Percentiles rank a stretch among this genome's conserved stretches.
These are phyloP conservation scores for Daldinia caldariorum DNA, from an alignment of 495 filamentous ascomycete species.

Conservation along the genomic window DNA sequence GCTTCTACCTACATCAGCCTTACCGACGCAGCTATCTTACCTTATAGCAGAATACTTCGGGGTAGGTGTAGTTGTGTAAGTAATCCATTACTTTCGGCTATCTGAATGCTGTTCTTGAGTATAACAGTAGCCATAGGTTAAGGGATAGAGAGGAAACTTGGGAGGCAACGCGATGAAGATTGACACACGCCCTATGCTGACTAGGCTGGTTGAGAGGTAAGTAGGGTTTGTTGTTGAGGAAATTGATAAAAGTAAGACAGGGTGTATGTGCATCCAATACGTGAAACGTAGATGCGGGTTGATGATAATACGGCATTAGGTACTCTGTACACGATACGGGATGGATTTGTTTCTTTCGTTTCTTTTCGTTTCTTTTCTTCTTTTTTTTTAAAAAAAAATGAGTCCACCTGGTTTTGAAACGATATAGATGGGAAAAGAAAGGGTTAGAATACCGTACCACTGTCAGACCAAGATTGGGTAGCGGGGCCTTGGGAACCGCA, in stretches of 20 bases:
- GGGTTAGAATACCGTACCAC: slow-evolving; percentile 31
- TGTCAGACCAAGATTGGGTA: slow-evolving; percentile 15
- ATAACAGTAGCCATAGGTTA: slow-evolving; percentile 15
- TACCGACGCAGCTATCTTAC: not conserved
- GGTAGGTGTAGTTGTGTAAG: slow-evolving; percentile 23
- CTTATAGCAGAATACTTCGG: slow-evolving; percentile 14
- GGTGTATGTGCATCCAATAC: slow-evolving; percentile 38
- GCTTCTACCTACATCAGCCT: slow-evolving; percentile 18
- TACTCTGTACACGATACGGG: slow-evolving; percentile 14
- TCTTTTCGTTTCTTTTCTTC: too few relatives aligned
- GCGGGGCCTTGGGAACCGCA: slow-evolving; percentile 28
- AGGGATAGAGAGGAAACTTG: slow-evolving; percentile 18
- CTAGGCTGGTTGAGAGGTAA: not conserved
- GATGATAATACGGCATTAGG: slow-evolving; percentile 23
- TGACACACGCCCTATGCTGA: not conserved
- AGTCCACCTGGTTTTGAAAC: slow-evolving; percentile 26
- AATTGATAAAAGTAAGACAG: slow-evolving; percentile 27
- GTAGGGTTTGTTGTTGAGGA: slow-evolving; percentile 22
- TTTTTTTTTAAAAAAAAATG: not conserved
- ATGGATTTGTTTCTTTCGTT: too few relatives aligned
- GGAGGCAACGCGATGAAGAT: slow-evolving; percentile 25
- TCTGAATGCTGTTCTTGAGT: slow-evolving; percentile 19
- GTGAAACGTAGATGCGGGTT: slow-evolving; percentile 29
- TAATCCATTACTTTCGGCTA: slow-evolving; percentile 30
- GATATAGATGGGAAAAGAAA: slow-evolving; percentile 31